Percentiles rank a stretch among this genome's conserved stretches.
Conservation (phyloP, 768 basidiomycete genomes). For the Termitomyces sp. region DNA sequence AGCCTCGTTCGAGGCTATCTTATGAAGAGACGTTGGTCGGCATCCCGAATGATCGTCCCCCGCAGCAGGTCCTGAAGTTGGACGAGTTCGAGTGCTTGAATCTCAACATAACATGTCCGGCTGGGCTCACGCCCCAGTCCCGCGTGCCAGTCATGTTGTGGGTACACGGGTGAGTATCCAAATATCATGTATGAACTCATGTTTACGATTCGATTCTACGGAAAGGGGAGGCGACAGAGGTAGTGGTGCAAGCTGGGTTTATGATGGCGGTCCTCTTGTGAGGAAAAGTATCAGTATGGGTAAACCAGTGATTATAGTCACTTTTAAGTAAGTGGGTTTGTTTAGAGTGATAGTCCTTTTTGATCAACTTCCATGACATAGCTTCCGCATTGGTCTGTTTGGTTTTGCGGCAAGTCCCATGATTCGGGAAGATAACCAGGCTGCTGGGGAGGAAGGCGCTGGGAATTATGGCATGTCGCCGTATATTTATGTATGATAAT, state of each 20-base stretch:
- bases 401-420: slow-evolving; percentile 68
- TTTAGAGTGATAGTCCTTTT: not conserved
- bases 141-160: slow-evolving; percentile 75
- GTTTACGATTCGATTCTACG: slow-evolving; percentile 2
- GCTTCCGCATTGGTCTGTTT: slow-evolving; percentile 73
- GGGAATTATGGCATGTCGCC: slow-evolving; percentile 66
- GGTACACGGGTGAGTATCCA: slow-evolving; percentile 68
- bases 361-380: slow-evolving; percentile 18
- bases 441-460: slow-evolving; percentile 60
- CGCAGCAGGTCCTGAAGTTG: slow-evolving; percentile 50
- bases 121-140: slow-evolving; percentile 44
- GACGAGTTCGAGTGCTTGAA: slow-evolving; percentile 80
- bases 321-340: slow-evolving; percentile 57
- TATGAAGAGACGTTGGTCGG: slow-evolving; percentile 62
- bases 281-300: slow-evolving; percentile 55
- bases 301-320: slow-evolving; percentile 67
- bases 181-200: not conserved
- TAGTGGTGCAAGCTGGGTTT: slow-evolving; percentile 72
- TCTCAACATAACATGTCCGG: slow-evolving; percentile 74
- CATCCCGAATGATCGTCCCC: slow-evolving; percentile 44
- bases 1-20: slow-evolving; percentile 36
- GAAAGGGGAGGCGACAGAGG: slow-evolving; percentile 66
- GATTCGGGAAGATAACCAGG: slow-evolving; percentile 62
- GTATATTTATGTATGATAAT: not conserved
- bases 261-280: slow-evolving; percentile 69